Evolutionary conservation across 352 stramenopile species (phyloP).

Genomic region (Phytopythium chamaehyphon): DNA sequence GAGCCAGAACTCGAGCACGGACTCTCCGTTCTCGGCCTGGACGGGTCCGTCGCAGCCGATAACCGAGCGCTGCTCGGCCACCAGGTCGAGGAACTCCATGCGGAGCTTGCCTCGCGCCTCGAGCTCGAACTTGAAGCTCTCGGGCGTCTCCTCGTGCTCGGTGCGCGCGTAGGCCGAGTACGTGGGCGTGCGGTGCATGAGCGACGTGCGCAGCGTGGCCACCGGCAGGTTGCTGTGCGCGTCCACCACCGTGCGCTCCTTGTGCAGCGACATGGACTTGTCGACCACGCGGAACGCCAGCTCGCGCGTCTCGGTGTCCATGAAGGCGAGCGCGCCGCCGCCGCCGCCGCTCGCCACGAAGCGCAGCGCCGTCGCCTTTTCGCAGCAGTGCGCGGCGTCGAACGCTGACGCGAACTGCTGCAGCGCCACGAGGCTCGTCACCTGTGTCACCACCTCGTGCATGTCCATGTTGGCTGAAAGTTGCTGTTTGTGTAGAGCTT

Average conservation of each 20-base stretch:
- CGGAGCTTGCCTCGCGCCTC: slow-evolving; percentile 17
- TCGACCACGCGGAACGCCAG: slow-evolving; percentile 23
- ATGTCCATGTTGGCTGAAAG: slow-evolving; percentile 16
- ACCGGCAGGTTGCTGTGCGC: slow-evolving; percentile 25
- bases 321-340: slow-evolving; percentile 7
- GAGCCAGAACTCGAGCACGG: slow-evolving; percentile 26
- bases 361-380: slow-evolving; percentile 18
- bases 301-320: slow-evolving; percentile 18
- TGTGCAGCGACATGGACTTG: slow-evolving; percentile 29
- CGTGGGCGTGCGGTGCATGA: slow-evolving; percentile 29
- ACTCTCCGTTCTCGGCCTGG: slow-evolving; percentile 4
- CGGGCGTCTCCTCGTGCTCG: slow-evolving; percentile 34
- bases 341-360: slow-evolving; percentile 11
- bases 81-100: slow-evolving; percentile 32
- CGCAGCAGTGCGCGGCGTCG: slow-evolving; percentile 20
- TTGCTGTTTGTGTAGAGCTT: background rate
- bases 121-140: slow-evolving; percentile 28
- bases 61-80: slow-evolving; percentile 23
- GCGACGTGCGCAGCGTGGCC: slow-evolving; percentile 24
- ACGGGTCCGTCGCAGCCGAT: slow-evolving; percentile 20
- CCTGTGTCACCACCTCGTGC: slow-evolving; percentile 21
- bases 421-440: slow-evolving; percentile 31
- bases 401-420: slow-evolving; percentile 34
- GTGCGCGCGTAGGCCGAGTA: slow-evolving; percentile 32
- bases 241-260: slow-evolving; percentile 30